Base-by-base conservation (phyloP, 768 basidiomycete genomes). In the Termitomyces sp. region DNA sequence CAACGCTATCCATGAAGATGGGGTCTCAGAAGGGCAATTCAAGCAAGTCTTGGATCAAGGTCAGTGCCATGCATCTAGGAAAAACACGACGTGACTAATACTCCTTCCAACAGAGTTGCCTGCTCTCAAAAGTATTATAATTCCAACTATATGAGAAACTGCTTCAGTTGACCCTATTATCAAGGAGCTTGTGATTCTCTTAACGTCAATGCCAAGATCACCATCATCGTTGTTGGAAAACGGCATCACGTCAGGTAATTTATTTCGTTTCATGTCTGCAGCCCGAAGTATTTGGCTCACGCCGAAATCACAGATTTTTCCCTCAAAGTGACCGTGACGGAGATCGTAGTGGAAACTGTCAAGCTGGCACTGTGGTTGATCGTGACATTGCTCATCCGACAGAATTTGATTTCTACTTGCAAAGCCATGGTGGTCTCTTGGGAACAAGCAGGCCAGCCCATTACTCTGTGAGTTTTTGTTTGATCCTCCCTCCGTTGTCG, bases 361-460 rank as follows among this genome's bases (percentile, higher is more conserved):
- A 78, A 1, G 89, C 91, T 0, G 91, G 91, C 6, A 89, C 89
- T 0, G 88, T 93, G 16, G 81, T 91, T 26, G 91, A 93, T 67
- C 76, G 76, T 2, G 85, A 84, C 4, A 82, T 91, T 46, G 79
- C 82, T 0, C 86, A 89, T 64, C 88, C 89, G 0, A 80, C 83
- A 1, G 88, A 91, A 58, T 86, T 87, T 38, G 91, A 93, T 64
- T 93, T 85, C 71, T 92, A 90, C 63, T 74, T 93, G 9, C 86
- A 86, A 66, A 88, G 86, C 56, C 91, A 93, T 58, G 88, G 82
- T 1, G 91, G 89, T 7, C 72, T 93, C 1, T 76, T 91, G 4
- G 91, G 91, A 6, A 93, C 91, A 0, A 89, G 87, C 56, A 69
- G 79, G 6, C 75, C 78, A 2, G 75, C 73, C 1, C 79, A 80